phyloP scores from a whole-genome alignment of 805 yeast species.

The Candida wancherniae region DNA sequence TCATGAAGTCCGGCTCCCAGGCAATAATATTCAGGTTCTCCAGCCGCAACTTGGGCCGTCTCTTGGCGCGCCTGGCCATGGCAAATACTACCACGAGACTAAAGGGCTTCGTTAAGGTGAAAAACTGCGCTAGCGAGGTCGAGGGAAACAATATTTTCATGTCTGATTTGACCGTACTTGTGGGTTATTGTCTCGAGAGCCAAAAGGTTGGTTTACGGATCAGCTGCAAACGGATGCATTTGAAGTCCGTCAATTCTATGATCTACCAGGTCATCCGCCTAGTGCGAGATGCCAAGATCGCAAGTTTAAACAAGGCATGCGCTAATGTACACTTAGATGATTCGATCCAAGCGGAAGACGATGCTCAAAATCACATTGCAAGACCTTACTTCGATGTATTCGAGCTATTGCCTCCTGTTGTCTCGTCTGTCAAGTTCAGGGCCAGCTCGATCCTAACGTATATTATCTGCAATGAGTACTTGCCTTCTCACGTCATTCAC shows the following conservation, averaged over 20 bases:
- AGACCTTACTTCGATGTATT: constrained; percentile 24
- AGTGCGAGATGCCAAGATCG: constrained; percentile 26
- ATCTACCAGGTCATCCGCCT: constrained; percentile 33
- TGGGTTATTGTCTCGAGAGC: constrained; percentile 23
- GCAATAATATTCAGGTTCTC: constrained; percentile 25
- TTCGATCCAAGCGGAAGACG: no score
- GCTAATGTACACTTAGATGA: constrained; percentile 8
- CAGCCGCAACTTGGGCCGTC: constrained; percentile 19
- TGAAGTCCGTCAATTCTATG: constrained; percentile 34
- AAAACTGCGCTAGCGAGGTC: constrained; percentile 26
- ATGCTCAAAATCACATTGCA: no score
- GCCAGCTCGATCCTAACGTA: constrained; percentile 27
- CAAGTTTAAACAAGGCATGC: constrained; percentile 25
- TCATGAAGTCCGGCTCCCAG: constrained; percentile 20
- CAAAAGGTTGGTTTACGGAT: constrained; percentile 21
- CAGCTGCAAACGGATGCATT: constrained; percentile 22
- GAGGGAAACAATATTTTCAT: constrained; percentile 27
- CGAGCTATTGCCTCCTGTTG: constrained; percentile 24
- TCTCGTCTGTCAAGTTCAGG: constrained; percentile 25
- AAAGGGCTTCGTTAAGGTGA: constrained; percentile 26
- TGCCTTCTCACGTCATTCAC: constrained; percentile 28
- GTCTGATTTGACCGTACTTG: constrained; percentile 24
- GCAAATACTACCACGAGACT: constrained; percentile 8
- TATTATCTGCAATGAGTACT: constrained; percentile 36
- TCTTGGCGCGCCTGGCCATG: constrained; percentile 4